These are phyloP conservation scores for Colletotrichum costaricense DNA, from an alignment of 2,329 filamentous ascomycete genomes.

Conservation along the genomic window DNA sequence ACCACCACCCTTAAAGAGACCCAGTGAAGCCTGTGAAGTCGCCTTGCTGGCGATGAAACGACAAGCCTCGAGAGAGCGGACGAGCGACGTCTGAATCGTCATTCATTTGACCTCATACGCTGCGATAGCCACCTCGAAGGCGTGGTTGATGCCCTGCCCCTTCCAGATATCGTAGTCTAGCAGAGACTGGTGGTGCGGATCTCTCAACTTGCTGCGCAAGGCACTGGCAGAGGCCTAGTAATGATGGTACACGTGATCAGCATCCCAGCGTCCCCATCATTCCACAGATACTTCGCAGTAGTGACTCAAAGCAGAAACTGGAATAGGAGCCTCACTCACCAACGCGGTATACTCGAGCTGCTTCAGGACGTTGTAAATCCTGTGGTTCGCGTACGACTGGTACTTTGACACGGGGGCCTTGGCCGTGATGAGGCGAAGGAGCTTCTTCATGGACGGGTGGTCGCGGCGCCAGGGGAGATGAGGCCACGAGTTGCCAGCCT, in stretches of 20 bases:
- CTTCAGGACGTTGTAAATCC: conserved; percentile 16
- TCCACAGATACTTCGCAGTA: not conserved
- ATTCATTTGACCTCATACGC: not conserved
- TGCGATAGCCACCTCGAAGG: not conserved
- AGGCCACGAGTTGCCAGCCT: not conserved
- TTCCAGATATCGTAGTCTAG: not conserved
- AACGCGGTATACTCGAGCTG: not conserved
- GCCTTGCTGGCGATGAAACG: not conserved
- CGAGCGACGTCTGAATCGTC: not conserved
- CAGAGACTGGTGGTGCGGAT: not conserved
- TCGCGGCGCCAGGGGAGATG: not conserved
- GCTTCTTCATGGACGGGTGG: conserved; percentile 20
- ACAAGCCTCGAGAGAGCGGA: not conserved
- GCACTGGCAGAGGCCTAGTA: not conserved
- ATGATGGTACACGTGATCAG: not conserved
- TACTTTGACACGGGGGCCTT: conserved; percentile 12
- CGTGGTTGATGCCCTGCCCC: not conserved
- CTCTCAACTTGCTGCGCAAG: not conserved
- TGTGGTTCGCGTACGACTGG: conserved; percentile 24
- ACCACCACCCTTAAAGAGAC: too few relatives aligned
- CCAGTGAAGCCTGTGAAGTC: too few relatives aligned
- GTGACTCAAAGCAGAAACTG: not conserved
- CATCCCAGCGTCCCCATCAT: not conserved
- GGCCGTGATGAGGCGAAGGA: conserved; percentile 22
- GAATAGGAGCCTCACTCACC: not conserved